Evolutionary conservation across 305 asterid genomes (phyloP), one percentile per base, ranked within the genome.

Genomic region (Rubia balearica): DNA sequence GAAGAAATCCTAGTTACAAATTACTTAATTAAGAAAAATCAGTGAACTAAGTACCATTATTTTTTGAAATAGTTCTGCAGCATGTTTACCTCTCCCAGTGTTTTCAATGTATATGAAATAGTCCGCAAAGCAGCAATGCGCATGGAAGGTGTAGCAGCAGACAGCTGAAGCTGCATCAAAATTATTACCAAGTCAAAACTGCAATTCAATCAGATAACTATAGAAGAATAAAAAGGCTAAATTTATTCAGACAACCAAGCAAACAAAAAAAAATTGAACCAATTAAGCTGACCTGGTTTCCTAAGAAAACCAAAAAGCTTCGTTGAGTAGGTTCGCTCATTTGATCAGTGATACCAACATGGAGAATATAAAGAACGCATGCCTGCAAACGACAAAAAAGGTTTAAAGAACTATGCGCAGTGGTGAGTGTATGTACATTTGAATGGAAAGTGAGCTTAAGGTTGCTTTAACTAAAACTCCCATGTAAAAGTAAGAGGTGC

Each of bases 241-340:
- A 8, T 17, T 14, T 5, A 49, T 48, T 71, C 55, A 45, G 33
- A 64, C 24, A 30, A 53, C 30, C 14, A 78, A 56, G 69, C 14
- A 14, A 41, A 36, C 46, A 57, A 36, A 9, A 33, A 55, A 46
- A 51, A 43, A 27, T 71, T 65, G 70, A 68, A 49, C 65, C 70
- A 69, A 69, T 67, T 59, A 55, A 61, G 70, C 75, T 56, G 73
- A 95, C 99, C 99, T 95, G 97, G 75, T 88, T 86, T 75, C 94
- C 90, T 72, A 95, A 86, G 78, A 86, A 84, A 83, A 88, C 93
- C 67, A 86, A 88, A 79, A 91, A 88, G 85, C 89, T 85, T 80
- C 97, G 87, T 84, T 95, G 99, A 77, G 96, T 88, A 68, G 99
- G 91, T 75, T 95, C 99, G 36, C 90, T 87, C 99, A 95, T 90